phyloP scores from a whole-genome alignment of 441 rosid species.

The Aquilaria agallochum region DNA sequence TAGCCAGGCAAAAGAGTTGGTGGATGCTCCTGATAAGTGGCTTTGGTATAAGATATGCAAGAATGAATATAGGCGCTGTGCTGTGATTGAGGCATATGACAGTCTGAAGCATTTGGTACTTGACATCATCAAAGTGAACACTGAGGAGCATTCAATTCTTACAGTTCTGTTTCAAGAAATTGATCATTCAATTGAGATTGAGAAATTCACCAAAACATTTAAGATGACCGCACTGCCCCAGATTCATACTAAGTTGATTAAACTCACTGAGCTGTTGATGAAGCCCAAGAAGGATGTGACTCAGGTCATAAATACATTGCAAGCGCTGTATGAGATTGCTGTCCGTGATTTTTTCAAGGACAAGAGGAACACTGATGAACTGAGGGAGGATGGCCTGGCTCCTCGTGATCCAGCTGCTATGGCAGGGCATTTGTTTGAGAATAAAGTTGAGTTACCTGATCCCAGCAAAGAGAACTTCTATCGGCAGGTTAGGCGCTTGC shows the following conservation, averaged over 20 bases:
- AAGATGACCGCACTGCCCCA: conserved; percentile 60
- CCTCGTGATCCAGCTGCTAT: conserved; percentile 59
- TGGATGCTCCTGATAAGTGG: conserved; percentile 91
- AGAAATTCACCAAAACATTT: conserved; percentile 75
- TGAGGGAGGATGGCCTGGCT: conserved; percentile 63
- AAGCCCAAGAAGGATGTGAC: conserved; percentile 46
- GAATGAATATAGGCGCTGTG: conserved; percentile 85
- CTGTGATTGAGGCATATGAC: conserved; percentile 85
- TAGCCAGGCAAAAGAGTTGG: conserved; percentile 77
- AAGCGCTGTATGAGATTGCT: conserved; percentile 75
- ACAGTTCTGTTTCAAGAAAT: conserved; percentile 72
- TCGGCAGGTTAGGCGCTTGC: conserved; percentile 75
- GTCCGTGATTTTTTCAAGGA: conserved; percentile 63
- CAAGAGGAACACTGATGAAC: conserved; percentile 51
- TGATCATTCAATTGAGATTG: conserved; percentile 56
- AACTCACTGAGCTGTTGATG: conserved; percentile 51
- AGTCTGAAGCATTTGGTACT: conserved; percentile 64
- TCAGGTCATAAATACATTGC: conserved; percentile 73
- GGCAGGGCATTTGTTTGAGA: conserved; percentile 61
- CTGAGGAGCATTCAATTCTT: conserved; percentile 77
- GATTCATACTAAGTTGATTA: conserved; percentile 56
- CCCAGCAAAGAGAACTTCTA: conserved; percentile 59
- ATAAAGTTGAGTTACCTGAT: conserved; percentile 64
- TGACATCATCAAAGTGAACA: conserved; percentile 48
- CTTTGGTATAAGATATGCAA: conserved; percentile 84